These are phyloP conservation scores for Lathyrus sativus DNA, from an alignment of 306 rosid species.

Conservation along the genomic window DNA sequence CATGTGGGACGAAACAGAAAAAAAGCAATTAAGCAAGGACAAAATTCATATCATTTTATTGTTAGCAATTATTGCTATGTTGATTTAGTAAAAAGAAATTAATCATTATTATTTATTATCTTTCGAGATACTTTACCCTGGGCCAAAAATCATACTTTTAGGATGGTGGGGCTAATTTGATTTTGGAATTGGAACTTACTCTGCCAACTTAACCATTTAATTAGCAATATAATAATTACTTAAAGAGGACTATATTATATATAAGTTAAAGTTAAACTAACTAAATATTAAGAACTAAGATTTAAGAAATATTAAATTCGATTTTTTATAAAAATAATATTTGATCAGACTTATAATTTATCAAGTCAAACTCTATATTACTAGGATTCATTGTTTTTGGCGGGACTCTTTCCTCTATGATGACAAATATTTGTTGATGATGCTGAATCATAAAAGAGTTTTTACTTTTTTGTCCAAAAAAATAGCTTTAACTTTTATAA, in stretches of 20 bases:
- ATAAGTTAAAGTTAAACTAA: neutral
- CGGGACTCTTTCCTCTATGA: no score
- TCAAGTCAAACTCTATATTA: no score
- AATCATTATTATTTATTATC: conserved; percentile 30
- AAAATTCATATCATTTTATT: conserved; percentile 26
- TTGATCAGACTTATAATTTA: no score
- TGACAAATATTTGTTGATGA: neutral
- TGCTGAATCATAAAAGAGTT: neutral
- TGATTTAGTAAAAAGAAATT: conserved; percentile 23
- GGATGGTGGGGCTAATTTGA: conserved; percentile 28
- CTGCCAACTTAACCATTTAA: neutral
- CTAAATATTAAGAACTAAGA: no score
- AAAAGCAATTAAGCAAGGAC: neutral
- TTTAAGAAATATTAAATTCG: no score
- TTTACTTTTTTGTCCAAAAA: no score
- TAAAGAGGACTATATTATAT: neutral
- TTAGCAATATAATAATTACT: no score
- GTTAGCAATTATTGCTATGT: conserved; percentile 34
- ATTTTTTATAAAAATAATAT: no score
- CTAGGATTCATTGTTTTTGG: no score
- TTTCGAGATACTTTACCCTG: neutral
- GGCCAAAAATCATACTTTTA: conserved; percentile 2
- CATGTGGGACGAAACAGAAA: conserved; percentile 9
- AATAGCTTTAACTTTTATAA: neutral
- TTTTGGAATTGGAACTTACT: neutral